A percentile compares a stretch with the other conserved stretches of the same genome.
Conservation (phyloP, 176 grass and related monocot genomes). For the Raddia distichophylla region DNA sequence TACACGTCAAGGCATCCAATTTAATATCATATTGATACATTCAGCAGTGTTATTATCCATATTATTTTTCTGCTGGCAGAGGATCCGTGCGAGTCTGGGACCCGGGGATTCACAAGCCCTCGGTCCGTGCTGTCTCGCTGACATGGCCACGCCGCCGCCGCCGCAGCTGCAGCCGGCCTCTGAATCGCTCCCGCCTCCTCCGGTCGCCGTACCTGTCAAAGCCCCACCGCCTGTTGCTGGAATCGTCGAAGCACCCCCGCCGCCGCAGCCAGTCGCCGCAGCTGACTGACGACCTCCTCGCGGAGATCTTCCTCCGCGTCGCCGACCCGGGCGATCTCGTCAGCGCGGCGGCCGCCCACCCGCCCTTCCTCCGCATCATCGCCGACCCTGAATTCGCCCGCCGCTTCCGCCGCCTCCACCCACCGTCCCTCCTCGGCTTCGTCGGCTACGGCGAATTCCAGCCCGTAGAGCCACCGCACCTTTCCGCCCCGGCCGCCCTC, state of each 20-base stretch:
- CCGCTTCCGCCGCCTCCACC: conserved; percentile 33
- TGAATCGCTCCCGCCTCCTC: no score
- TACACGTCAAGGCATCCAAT: no score
- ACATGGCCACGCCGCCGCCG: no score
- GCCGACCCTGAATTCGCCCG: conserved; percentile 23
- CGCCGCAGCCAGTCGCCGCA: not conserved
- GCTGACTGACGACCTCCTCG: conserved; percentile 29
- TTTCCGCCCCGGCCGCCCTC: conserved; percentile 24
- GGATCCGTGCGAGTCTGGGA: no score
- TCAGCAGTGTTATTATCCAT: no score
- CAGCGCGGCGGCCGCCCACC: conserved; percentile 27
- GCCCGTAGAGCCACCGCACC: conserved; percentile 30
- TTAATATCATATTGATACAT: no score
- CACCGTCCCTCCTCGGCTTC: conserved; percentile 28
- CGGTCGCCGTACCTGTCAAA: no score
- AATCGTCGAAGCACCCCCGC: not conserved
- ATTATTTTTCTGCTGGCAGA: no score
- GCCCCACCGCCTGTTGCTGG: no score
- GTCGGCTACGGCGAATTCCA: not conserved
- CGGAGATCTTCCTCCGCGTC: conserved; percentile 44
- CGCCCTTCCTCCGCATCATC: conserved; percentile 22
- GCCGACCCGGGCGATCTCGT: conserved; percentile 30
- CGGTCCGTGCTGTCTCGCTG: no score
- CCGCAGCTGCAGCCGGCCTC: no score
- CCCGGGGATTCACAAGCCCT: no score